phyloP scores from a whole-genome alignment of 305 asterid species.

The Fraxinus paxiana region DNA sequence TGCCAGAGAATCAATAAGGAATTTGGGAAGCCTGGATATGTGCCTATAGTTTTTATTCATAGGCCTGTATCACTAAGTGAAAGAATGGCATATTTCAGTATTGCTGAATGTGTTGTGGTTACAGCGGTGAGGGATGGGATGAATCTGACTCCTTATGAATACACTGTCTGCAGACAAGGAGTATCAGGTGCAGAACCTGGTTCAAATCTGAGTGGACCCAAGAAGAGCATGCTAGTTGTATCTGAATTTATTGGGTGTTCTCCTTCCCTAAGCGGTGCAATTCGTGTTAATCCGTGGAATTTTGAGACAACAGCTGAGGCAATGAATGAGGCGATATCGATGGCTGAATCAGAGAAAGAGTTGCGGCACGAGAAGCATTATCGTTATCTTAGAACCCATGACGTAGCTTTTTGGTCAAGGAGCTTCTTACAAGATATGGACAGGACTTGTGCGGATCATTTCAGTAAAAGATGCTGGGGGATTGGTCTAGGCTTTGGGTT shows the following conservation, averaged over 20 bases:
- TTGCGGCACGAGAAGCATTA: slow-evolving; percentile 87
- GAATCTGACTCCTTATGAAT: slow-evolving; percentile 89
- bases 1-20: slow-evolving; percentile 61
- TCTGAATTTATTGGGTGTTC: slow-evolving; percentile 93
- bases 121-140: slow-evolving; percentile 94
- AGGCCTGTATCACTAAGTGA: slow-evolving; percentile 62
- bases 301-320: slow-evolving; percentile 87
- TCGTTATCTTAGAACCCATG: slow-evolving; percentile 78
- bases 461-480: slow-evolving; percentile 83
- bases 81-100: slow-evolving; percentile 77
- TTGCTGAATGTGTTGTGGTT: slow-evolving; percentile 92
- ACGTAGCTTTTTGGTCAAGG: slow-evolving; percentile 84
- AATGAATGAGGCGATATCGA: slow-evolving; percentile 76
- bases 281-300: slow-evolving; percentile 93
- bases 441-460: slow-evolving; percentile 87
- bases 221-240: slow-evolving; percentile 86
- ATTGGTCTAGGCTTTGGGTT: slow-evolving; percentile 94
- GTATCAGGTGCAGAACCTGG: slow-evolving; percentile 51
- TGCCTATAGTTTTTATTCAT: slow-evolving; percentile 61
- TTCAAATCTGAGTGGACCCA: slow-evolving; percentile 54
- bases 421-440: slow-evolving; percentile 93
- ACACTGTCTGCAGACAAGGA: slow-evolving; percentile 84
- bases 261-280: slow-evolving; percentile 87
- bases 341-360: slow-evolving; percentile 74
- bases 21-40: slow-evolving; percentile 75